Percentiles rank a stretch among this genome's conserved stretches.
Evolutionary conservation across 345 rosid genomes (phyloP).

Genomic region (Litchi chinensis): DNA sequence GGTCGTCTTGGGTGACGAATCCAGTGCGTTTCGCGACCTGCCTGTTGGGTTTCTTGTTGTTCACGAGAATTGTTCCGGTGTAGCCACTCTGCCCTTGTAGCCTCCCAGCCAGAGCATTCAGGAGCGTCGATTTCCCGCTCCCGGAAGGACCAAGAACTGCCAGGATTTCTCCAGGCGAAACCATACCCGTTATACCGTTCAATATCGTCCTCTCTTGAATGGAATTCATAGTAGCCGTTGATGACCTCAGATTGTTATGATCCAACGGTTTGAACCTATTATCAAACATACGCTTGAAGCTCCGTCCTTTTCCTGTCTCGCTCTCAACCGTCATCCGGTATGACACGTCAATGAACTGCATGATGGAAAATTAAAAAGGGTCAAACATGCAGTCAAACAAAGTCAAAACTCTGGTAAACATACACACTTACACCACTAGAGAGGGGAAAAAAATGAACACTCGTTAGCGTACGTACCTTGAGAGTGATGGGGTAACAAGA

Average conservation of each 20-base stretch:
- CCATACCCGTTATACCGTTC: slow-evolving; percentile 71
- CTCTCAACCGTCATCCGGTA: slow-evolving; percentile 56
- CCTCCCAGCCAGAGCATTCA: slow-evolving; percentile 78
- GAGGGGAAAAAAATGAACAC: not conserved
- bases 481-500: slow-evolving; percentile 77
- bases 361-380: slow-evolving; percentile 14
- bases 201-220: slow-evolving; percentile 61
- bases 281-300: slow-evolving; percentile 39
- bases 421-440: not conserved
- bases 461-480: slow-evolving; percentile 43
- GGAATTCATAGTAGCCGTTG: slow-evolving; percentile 11
- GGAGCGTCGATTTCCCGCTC: slow-evolving; percentile 89
- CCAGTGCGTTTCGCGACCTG: slow-evolving; percentile 69
- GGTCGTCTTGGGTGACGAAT: slow-evolving; percentile 86
- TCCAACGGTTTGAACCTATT: slow-evolving; percentile 28
- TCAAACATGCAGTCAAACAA: slow-evolving; percentile 32
- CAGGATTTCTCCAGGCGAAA: slow-evolving; percentile 82
- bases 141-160: slow-evolving; percentile 96
- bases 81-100: slow-evolving; percentile 50
- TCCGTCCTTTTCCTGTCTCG: slow-evolving; percentile 22
- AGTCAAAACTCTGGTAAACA: slow-evolving; percentile 17
- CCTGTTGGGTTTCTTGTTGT: slow-evolving; percentile 52
- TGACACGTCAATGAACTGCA: slow-evolving; percentile 76
- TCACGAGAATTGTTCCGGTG: slow-evolving; percentile 69
- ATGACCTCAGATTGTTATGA: slow-evolving; percentile 14